These are phyloP conservation scores for Irpex sp. DNA, from an alignment of 1,284 basidiomycete genomes.

Conservation along the genomic window DNA sequence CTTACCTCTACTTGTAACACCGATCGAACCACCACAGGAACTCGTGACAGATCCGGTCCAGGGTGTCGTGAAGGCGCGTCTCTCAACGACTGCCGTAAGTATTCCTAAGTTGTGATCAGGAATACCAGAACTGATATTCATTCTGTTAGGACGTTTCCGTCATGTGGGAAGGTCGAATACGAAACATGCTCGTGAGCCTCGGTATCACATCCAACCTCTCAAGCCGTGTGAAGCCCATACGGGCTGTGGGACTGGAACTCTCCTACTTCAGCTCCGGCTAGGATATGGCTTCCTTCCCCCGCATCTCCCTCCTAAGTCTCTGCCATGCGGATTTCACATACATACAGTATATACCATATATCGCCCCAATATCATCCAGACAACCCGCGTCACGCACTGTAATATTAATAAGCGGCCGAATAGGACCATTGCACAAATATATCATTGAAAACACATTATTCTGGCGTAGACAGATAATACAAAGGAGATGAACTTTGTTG, in stretches of 20 bases:
- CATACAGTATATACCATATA: not conserved
- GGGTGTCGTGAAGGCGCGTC: conserved; percentile 87
- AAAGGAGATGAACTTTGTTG: not conserved
- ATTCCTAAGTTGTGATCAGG: not conserved
- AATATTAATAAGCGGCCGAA: not conserved
- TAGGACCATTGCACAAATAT: not conserved
- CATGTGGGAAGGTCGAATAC: conserved; percentile 92
- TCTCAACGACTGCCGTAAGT: conserved; percentile 84
- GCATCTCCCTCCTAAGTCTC: not conserved
- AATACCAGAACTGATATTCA: not conserved
- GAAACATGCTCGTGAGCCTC: conserved; percentile 85
- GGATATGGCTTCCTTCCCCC: conserved; percentile 5
- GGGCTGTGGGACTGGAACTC: conserved; percentile 85
- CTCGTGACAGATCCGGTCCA: conserved; percentile 40
- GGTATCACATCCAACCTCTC: conserved; percentile 88
- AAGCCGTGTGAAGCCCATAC: conserved; percentile 80
- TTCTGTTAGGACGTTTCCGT: conserved; percentile 74
- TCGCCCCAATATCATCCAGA: too few relatives aligned
- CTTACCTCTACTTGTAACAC: conserved; percentile 11
- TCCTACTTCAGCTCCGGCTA: conserved; percentile 85
- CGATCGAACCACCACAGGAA: conserved; percentile 21
- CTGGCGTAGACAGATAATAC: not conserved
- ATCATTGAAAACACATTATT: not conserved
- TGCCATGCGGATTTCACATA: not conserved
- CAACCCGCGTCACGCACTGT: too few relatives aligned